Evolutionary conservation across 2,329 filamentous ascomycete species (phyloP), one percentile per base, ranked within the genome.

Genomic region (Trichothecium roseum): DNA sequence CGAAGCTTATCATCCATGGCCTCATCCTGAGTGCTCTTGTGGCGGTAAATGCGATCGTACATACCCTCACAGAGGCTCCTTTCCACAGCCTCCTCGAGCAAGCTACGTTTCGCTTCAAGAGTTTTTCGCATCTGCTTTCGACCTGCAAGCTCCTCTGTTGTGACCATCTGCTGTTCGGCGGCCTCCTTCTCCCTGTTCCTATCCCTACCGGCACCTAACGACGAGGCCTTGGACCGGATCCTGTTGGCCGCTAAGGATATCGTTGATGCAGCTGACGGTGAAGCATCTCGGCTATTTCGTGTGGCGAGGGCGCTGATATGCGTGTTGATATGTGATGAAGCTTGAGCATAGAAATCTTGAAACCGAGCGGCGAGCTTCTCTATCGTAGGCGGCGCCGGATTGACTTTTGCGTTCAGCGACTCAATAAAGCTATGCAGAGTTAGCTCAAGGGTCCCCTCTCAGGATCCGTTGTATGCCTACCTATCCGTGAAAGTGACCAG

Each of bases 1-100:
- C 91, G 77, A 34, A 98, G 67, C 54, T 94, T 95, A 50, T 94
- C 88, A 53, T 98, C 91, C 50, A 89, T 76, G 10, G 91, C 88
- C 57, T 95, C 89, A 52, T 98, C 91, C 49, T 96, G 80, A 0
- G 89, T 94, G 53, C 73, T 91, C 40, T 82, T 77, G 55, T 98
- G 91, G 32, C 87, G 78, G 72, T 89, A 98, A 53, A 98, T 85
- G 44, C 83, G 80, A 39, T 80, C 72, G 52, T 96, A 96, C 31
- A 89, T 79, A 36, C 80, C 78, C 53, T 94, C 86, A 51, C 85
- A 93, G 9, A 88, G 73, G 42, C 83, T 76, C 43, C 84, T 75
- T 55, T 98, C 91, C 0, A 96, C 84, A 4, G 87, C 86, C 57
- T 98, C 91, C 57, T 98, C 89, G 20, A 96, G 60, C 8, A 82